These are phyloP conservation scores for Moniliophthora roreri DNA, from an alignment of 1,284 basidiomycete genomes.

Conservation along the genomic window DNA sequence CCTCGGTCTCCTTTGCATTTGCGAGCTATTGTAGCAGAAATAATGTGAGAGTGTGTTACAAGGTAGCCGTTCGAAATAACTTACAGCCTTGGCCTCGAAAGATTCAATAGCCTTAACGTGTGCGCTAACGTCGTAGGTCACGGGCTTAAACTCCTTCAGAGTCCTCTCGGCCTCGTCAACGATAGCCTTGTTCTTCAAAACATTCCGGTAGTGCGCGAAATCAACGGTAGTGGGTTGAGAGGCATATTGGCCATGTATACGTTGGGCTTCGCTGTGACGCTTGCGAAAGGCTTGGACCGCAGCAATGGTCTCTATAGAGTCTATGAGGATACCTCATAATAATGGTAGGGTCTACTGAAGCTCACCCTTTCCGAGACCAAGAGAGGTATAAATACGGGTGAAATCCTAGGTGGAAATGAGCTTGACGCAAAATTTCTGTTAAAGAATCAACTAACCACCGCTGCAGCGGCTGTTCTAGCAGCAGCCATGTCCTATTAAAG, in stretches of 20 bases:
- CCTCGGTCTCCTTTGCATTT: constrained; percentile 88
- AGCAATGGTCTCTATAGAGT: constrained; percentile 76
- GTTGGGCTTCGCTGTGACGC: constrained; percentile 88
- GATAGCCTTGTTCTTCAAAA: constrained; percentile 92
- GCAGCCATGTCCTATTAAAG: constrained; percentile 60
- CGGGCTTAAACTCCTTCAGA: constrained; percentile 89
- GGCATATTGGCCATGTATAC: constrained; percentile 69
- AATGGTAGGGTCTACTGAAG: constrained; percentile 11
- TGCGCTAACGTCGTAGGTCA: constrained; percentile 91
- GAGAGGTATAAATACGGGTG: constrained; percentile 85
- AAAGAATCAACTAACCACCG: constrained; percentile 58
- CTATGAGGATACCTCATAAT: neutral
- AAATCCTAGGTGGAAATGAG: constrained; percentile 68
- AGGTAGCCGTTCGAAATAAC: constrained; percentile 31
- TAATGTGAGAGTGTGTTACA: too few species aligned
- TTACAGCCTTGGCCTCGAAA: constrained; percentile 95
- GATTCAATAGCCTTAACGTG: constrained; percentile 96
- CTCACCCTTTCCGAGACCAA: constrained; percentile 90
- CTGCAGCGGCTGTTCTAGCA: constrained; percentile 76
- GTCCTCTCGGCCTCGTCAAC: constrained; percentile 94
- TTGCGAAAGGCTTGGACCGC: constrained; percentile 96
- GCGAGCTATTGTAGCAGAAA: constrained; percentile 77
- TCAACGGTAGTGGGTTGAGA: constrained; percentile 82
- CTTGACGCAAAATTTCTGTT: constrained; percentile 2
- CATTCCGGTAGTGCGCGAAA: constrained; percentile 87